Base-by-base conservation (phyloP, 768 basidiomycete genomes). In the Grammothele lineata region DNA sequence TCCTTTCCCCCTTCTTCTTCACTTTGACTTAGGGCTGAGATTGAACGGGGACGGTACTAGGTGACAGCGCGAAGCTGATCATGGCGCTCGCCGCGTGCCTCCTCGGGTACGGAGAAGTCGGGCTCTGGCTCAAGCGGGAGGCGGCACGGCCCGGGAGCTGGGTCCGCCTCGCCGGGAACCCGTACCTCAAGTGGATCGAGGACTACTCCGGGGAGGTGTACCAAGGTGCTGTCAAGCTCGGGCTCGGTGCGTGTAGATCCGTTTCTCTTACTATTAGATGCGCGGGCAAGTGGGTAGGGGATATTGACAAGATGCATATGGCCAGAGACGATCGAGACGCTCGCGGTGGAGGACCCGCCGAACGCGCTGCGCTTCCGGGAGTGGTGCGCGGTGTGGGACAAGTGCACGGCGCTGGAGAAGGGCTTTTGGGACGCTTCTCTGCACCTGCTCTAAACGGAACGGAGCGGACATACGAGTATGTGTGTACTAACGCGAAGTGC, bases 31-130 rank as follows among this genome's bases (percentile, higher is more conserved):
- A 10, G n/a, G 8, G 11, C 22, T 17, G 12, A 15, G 21, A 36
- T 37, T 40, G 38, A n/a, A 22, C 33, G 32, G 17, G 22, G n/a
- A 11, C 18, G 12, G 10, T n/a, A n/a, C 10, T 46, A 79, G 89
- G 90, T 0, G 90, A 93, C 58, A 63, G 76, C 4, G 75, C 78
- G 27, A 83, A 78, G 50, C 68, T 94, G 5, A 60, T 85, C n/a
- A 82, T 96, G 68, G 86, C 89, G 0, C 74, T 93, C 1, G 81
- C 87, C 9, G 84, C 89, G 7, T 97, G 94, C 61, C 71, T 95
- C 8, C 68, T 95, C 0, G 94, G 93, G 2, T 97, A 96, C 60
- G 93, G 93, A 10, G 89, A 95, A 62, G 90, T 93, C 0, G 93
- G 92, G 1, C 66, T 90, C 33, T 89, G 91, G 83, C 68, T 97